Evolutionary conservation across 768 basidiomycete species (phyloP).

Genomic region (Amanita muscaria): DNA sequence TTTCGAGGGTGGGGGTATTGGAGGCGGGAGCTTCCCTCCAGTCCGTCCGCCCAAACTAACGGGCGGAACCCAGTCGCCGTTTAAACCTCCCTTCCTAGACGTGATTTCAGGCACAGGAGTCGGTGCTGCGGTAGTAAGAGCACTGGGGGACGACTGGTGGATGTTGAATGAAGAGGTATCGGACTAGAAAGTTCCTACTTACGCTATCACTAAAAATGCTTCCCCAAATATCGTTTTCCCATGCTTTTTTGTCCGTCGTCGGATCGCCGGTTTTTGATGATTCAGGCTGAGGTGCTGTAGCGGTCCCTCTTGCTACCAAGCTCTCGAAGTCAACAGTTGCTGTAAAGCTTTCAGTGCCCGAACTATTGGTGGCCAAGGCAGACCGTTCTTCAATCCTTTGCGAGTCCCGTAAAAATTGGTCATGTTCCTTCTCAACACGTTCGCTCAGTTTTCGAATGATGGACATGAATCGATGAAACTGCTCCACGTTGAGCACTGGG

Average conservation of each 20-base stretch:
- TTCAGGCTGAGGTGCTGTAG: conserved; percentile 38
- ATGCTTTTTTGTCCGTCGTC: conserved; percentile 32
- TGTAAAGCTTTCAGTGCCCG: conserved; percentile 24
- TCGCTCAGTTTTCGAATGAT: conserved; percentile 71
- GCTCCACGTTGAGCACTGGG: conserved; percentile 68
- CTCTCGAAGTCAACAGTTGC: conserved; percentile 78
- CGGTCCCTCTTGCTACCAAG: conserved; percentile 57
- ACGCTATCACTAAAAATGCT: conserved; percentile 50
- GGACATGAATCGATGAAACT: conserved; percentile 90
- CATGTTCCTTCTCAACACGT: conserved; percentile 88
- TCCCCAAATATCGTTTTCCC: conserved; percentile 86
- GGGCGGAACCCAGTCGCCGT: conserved; percentile 23
- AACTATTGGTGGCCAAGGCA: conserved; percentile 36
- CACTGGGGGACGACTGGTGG: conserved; percentile 12
- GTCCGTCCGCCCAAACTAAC: conserved; percentile 17
- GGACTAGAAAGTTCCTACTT: conserved; percentile 9
- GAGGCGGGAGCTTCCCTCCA: neutral
- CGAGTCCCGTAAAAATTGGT: conserved; percentile 87
- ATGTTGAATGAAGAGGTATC: conserved; percentile 2
- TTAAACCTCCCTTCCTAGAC: neutral
- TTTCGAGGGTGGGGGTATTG: conserved; percentile 3
- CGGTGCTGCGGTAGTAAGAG: neutral
- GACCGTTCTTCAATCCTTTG: conserved; percentile 82
- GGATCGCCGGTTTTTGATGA: conserved; percentile 12
- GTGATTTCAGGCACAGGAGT: neutral